Evolutionary conservation across 352 stramenopile genomes (phyloP), one percentile per base, ranked within the genome.

Genomic region (Phytophthora ramorum): DNA sequence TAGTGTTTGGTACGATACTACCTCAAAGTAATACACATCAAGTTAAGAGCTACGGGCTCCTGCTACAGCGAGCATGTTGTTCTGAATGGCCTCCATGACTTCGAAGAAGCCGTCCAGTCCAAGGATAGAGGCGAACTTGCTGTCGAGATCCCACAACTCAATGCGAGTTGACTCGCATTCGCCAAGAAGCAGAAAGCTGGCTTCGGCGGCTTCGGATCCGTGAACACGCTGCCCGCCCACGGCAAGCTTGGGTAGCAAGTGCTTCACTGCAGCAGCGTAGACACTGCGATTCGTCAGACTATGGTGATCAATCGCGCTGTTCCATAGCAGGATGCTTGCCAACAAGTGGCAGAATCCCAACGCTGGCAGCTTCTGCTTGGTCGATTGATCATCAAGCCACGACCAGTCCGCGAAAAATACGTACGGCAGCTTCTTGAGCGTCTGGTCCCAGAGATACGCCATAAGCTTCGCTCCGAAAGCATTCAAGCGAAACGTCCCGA

Each of bases 341-440:
- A 92, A 32, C 40, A 90, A 63, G 47, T 92, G 81, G 17, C 76
- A 83, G 49, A 89, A 71, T 0, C 70, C 83, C 20, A 90, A 66
- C 0, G 70, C 50, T 6, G 83, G 79, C 3, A 89, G 48, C 16
- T 69, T 75, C 3, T 68, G 63, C 12, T 68, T 75, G 2, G 50
- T 61, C 5, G 60, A 75, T 49, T 89, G 78, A 24, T 85, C 69
- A 28, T 91, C 80, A 14, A 91, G 78, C 83, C 83, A 91, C n/a
- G 71, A 69, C 59, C 80, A 91, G n/a, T 91, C 83, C 7, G 75
- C 65, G 19, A 88, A 87, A 56, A 89, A 77, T 28, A 81, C 48
- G 28, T 86, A 83, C 56, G 78, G 78, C 9, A 91, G 37, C 58
- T 77, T 81, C 48, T 76, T 76, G 7, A 91, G 68, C 28, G 76